Base-by-base conservation (phyloP, 2,329 filamentous ascomycete genomes). In the Alternaria brassicicola region DNA sequence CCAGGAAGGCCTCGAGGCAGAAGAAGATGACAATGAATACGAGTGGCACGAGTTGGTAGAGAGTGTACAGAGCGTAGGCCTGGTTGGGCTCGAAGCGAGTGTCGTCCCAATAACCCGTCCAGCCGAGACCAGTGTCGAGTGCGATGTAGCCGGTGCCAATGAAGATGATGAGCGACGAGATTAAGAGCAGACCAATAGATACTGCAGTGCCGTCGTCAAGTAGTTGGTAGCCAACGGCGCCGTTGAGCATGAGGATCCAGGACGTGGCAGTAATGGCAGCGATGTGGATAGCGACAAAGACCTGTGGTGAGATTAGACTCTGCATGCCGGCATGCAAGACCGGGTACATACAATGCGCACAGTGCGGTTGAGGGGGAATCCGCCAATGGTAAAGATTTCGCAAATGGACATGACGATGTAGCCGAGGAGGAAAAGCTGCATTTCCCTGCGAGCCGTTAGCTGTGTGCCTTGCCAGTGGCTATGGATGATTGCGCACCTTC, bases 361-460 rank as follows among this genome's bases (percentile, higher is more conserved):
- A 48, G 80, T 86, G 51, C 83, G 80, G 66, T 86, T 81, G 19
- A 97, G 80, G 3, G 94, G 93, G 70, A 99, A 94, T 28, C 89
- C 91, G 67, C 95, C 95, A 33, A 98, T 88, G 0, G 93, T 93
- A 80, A 99, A 97, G 72, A 99, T 97, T 78, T 98, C 95, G 79
- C 93, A 97, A 71, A 99, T 91, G 70, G 91, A 88, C 61, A 98
- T 88, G 57, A 98, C 79, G 56, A 96, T 89, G 77, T 92, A 99
- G 49, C 90, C 89, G 39, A 91, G 62, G 49, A 99, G 86, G 80
- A 99, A 98, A 31, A 97, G 72, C 83, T 99, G 95, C 86, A 99
- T 98, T 79, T 99, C 95, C 78, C 95, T 96, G 72, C 55, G 53
- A 41, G 61, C 55, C 68, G 72, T 74, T 28, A 74, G 70, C 63